These are phyloP conservation scores for Cladosporium sp. DNA, from an alignment of 2,329 filamentous ascomycete genomes.

Conservation along the genomic window DNA sequence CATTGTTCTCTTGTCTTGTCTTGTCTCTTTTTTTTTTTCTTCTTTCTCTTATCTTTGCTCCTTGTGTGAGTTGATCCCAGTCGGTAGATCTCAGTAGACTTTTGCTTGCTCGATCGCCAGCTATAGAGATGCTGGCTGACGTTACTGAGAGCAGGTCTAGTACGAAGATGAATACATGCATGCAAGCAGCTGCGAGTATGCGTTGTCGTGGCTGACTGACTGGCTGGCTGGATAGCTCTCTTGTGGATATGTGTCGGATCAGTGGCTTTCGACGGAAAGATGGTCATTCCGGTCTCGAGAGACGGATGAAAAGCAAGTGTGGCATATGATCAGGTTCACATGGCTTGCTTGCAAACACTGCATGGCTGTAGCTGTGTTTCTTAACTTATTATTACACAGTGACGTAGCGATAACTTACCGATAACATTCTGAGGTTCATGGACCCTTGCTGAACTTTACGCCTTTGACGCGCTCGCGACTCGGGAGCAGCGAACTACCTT, in stretches of 20 bases:
- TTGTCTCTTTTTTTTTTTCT: no score
- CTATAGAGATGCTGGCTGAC: not conserved
- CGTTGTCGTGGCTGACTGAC: not conserved
- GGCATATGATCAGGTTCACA: no score
- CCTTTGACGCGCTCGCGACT: slow-evolving; percentile 1
- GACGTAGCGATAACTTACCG: not conserved
- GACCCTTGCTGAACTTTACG: slow-evolving; percentile 6
- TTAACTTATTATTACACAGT: no score
- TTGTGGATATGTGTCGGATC: not conserved
- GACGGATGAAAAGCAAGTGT: no score
- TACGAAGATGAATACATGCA: not conserved
- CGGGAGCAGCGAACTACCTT: not conserved
- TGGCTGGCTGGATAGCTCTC: not conserved
- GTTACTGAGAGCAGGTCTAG: not conserved
- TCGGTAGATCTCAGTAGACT: not conserved
- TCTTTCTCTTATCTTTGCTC: not conserved
- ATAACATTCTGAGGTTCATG: not conserved
- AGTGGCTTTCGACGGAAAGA: not conserved
- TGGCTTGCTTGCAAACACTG: no score
- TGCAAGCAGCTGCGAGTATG: not conserved
- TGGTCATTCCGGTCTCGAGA: not conserved
- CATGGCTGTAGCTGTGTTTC: no score
- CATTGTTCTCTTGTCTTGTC: not conserved
- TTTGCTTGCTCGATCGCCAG: not conserved
- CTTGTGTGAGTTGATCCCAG: not conserved